Evolutionary conservation across 768 basidiomycete species (phyloP).

Genomic region (Coprinopsis marcescibilis): DNA sequence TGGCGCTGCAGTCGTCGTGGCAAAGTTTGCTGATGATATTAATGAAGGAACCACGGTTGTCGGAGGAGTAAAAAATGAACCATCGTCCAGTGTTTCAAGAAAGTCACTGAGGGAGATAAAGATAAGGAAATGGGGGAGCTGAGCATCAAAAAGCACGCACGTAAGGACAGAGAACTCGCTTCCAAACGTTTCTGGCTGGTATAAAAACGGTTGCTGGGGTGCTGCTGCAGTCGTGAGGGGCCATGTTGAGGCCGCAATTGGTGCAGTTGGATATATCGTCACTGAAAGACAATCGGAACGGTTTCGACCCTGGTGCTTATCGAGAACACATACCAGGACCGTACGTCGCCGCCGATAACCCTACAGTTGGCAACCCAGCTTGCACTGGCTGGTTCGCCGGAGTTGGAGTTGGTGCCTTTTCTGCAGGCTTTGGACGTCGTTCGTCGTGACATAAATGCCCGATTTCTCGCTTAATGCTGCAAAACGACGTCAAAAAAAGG

Average conservation of each 20-base stretch:
- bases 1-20: slow-evolving; percentile 10
- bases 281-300: slow-evolving; percentile 21
- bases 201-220: slow-evolving; percentile 50
- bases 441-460: slow-evolving; percentile 93
- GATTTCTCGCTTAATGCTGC: slow-evolving; percentile 92
- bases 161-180: slow-evolving; percentile 81
- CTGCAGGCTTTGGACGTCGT: slow-evolving; percentile 46
- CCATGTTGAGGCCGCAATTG: slow-evolving; percentile 43
- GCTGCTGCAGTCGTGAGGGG: slow-evolving; percentile 39
- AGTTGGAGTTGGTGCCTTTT: slow-evolving; percentile 27
- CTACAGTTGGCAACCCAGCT: slow-evolving; percentile 16
- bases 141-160: slow-evolving; percentile 32
- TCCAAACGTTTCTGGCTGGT: slow-evolving; percentile 68
- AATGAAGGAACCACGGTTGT: slow-evolving; percentile 42
- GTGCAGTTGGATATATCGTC: slow-evolving; percentile 29
- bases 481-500: slow-evolving; percentile 6
- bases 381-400: slow-evolving; percentile 23
- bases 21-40: slow-evolving; percentile 36
- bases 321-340: slow-evolving; percentile 33
- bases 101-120: slow-evolving; percentile 67
- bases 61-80: slow-evolving; percentile 70
- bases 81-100: slow-evolving; percentile 82
- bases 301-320: neutral
- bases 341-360: slow-evolving; percentile 37
- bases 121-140: slow-evolving; percentile 6